Evolutionary conservation across 345 rosid genomes (phyloP).

Genomic region (Gynandropsis gynandra): DNA sequence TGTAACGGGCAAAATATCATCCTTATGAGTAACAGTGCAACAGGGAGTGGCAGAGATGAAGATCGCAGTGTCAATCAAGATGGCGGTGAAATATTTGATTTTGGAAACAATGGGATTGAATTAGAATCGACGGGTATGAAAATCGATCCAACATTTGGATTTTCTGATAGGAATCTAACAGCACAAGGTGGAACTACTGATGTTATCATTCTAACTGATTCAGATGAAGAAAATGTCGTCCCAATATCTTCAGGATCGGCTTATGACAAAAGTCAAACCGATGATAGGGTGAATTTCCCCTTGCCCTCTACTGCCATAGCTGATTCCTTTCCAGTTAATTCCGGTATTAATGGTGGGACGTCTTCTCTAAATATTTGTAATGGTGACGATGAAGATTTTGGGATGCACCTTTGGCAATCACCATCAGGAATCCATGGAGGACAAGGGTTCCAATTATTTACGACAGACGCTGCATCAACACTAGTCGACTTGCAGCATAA

Average conservation of each 20-base stretch:
- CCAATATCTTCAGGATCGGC: constrained; percentile 36
- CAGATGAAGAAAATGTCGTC: constrained; percentile 74
- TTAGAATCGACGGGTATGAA: constrained; percentile 63
- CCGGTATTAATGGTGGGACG: no score
- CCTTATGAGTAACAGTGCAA: constrained; percentile 90
- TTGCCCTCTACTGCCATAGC: constrained; percentile 40
- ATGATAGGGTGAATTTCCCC: constrained; percentile 41
- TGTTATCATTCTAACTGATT: constrained; percentile 79
- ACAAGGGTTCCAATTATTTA: constrained; percentile 72
- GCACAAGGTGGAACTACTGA: constrained; percentile 47
- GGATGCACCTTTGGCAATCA: constrained; percentile 59
- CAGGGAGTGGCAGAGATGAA: constrained; percentile 82
- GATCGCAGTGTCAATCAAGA: constrained; percentile 90
- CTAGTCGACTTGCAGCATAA: constrained; percentile 47
- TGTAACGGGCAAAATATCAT: constrained; percentile 45
- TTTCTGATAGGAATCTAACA: constrained; percentile 31
- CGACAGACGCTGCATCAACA: constrained; percentile 43
- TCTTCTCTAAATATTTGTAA: constrained; percentile 56
- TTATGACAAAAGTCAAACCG: constrained; percentile 15
- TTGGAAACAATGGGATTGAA: constrained; percentile 52
- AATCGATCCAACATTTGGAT: constrained; percentile 41
- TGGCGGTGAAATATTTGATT: constrained; percentile 57
- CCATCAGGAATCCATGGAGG: constrained; percentile 51
- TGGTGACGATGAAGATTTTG: constrained; percentile 57
- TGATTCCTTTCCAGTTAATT: no score